phyloP scores from a whole-genome alignment of 495 filamentous ascomycete species.

The Durotheca rogersii region DNA sequence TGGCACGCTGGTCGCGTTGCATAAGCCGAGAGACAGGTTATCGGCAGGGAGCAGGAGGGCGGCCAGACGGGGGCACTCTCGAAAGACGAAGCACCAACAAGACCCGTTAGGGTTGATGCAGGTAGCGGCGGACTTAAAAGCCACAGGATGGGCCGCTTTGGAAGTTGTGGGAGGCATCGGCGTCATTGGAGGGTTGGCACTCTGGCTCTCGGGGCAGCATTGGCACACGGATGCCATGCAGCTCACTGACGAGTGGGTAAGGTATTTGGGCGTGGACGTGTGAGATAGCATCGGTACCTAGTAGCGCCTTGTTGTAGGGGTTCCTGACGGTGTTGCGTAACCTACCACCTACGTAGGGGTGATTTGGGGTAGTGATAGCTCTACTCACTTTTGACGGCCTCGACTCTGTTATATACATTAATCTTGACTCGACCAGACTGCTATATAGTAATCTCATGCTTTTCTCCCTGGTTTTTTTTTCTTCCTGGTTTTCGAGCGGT shows the following conservation, averaged over 20 bases:
- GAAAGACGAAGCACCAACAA: constrained; percentile 47
- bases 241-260: constrained; percentile 30
- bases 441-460: too few species aligned
- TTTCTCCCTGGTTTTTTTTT: too few species aligned
- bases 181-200: constrained; percentile 69
- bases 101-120: constrained; percentile 78
- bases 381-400: constrained; percentile 14
- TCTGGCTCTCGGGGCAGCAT: constrained; percentile 55
- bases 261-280: constrained; percentile 27
- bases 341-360: too few species aligned
- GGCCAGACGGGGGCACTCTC: constrained; percentile 16
- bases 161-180: constrained; percentile 77
- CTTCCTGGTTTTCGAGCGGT: too few species aligned
- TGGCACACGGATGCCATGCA: constrained; percentile 27
- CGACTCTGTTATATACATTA: constrained; percentile 14
- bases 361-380: constrained; percentile 8
- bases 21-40: constrained; percentile 11
- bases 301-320: constrained; percentile 8
- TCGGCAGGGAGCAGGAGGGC: constrained; percentile 21
- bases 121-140: constrained; percentile 66
- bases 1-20: constrained; percentile 58
- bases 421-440: constrained; percentile 3
- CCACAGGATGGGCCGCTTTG: constrained; percentile 66
- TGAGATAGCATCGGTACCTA: constrained; percentile 12
- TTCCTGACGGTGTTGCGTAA: too few species aligned